These are phyloP conservation scores for Gypsophila paniculata DNA, from an alignment of 179 eudicot genomes.

Conservation along the genomic window DNA sequence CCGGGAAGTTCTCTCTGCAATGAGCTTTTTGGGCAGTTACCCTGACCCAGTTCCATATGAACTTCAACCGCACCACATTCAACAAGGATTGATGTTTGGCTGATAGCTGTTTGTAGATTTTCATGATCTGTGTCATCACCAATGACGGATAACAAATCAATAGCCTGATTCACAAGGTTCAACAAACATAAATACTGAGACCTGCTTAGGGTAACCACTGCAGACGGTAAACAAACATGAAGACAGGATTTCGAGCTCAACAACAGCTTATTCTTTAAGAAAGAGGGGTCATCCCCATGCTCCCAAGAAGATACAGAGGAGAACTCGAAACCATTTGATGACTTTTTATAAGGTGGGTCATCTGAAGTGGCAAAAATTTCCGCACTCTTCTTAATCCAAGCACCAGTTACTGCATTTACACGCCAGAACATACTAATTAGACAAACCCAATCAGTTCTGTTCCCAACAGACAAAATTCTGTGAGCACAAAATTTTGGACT, in stretches of 20 bases:
- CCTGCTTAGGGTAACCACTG: slow-evolving; percentile 42
- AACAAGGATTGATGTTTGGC: slow-evolving; percentile 59
- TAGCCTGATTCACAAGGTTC: slow-evolving; percentile 48
- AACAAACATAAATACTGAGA: slow-evolving; percentile 42
- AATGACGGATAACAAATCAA: slow-evolving; percentile 34
- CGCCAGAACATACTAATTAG: slow-evolving; percentile 70
- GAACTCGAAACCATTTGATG: slow-evolving; percentile 58
- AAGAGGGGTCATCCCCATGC: slow-evolving; percentile 41
- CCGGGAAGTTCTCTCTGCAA: slow-evolving; percentile 83
- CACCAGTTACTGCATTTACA: slow-evolving; percentile 56
- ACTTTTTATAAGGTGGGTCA: slow-evolving; percentile 38
- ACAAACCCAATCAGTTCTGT: slow-evolving; percentile 38
- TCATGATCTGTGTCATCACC: slow-evolving; percentile 33
- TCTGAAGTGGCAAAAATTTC: slow-evolving; percentile 64
- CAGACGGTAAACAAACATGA: slow-evolving; percentile 50
- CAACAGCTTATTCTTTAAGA: slow-evolving; percentile 47
- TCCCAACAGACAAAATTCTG: slow-evolving; percentile 47
- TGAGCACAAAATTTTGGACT: slow-evolving; percentile 34
- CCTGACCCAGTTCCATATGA: slow-evolving; percentile 42
- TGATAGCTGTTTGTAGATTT: slow-evolving; percentile 25
- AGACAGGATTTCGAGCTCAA: slow-evolving; percentile 60
- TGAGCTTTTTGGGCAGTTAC: slow-evolving; percentile 43
- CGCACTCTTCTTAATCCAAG: slow-evolving; percentile 64
- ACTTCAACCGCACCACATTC: slow-evolving; percentile 62
- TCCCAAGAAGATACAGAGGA: slow-evolving; percentile 60